Evolutionary conservation across 202 grass and related monocot genomes (phyloP).

Genomic region (Setaria viridis): DNA sequence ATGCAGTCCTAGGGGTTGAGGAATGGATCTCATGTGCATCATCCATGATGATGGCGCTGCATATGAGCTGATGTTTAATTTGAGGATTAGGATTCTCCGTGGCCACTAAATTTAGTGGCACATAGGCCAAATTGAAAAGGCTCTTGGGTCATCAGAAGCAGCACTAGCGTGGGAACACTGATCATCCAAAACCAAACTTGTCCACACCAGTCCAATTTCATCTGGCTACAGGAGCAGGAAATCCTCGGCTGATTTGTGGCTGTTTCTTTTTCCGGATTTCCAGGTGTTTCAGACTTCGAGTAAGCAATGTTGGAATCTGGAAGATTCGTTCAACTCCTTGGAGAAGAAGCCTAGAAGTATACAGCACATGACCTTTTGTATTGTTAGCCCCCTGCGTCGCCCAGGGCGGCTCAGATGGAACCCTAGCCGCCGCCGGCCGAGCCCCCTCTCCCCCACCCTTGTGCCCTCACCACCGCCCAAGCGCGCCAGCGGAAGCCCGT

Average conservation of each 20-base stretch:
- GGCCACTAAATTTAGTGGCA: neutral
- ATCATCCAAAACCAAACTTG: neutral
- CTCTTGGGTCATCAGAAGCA: neutral
- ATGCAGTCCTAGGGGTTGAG: neutral
- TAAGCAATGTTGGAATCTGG: neutral
- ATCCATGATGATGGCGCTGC: neutral
- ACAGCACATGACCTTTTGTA: too few species aligned
- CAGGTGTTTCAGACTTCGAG: neutral
- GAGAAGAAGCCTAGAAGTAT: neutral
- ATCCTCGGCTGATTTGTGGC: neutral
- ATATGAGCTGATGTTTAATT: too few species aligned
- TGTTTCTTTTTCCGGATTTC: neutral
- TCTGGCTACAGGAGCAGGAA: neutral
- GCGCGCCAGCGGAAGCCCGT: too few species aligned
- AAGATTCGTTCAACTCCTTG: constrained; percentile 48
- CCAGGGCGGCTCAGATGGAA: too few species aligned
- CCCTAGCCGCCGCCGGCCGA: too few species aligned
- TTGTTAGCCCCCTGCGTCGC: too few species aligned
- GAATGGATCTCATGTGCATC: neutral
- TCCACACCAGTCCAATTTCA: neutral
- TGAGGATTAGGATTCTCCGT: neutral
- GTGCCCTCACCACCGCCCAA: too few species aligned
- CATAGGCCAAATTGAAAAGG: neutral
- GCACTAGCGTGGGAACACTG: neutral
- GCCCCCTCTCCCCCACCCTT: too few species aligned